A percentile compares a stretch with the other conserved stretches of the same genome.
Conservation (phyloP, 2,329 filamentous ascomycete genomes). For the Xylariaceae sp. region DNA sequence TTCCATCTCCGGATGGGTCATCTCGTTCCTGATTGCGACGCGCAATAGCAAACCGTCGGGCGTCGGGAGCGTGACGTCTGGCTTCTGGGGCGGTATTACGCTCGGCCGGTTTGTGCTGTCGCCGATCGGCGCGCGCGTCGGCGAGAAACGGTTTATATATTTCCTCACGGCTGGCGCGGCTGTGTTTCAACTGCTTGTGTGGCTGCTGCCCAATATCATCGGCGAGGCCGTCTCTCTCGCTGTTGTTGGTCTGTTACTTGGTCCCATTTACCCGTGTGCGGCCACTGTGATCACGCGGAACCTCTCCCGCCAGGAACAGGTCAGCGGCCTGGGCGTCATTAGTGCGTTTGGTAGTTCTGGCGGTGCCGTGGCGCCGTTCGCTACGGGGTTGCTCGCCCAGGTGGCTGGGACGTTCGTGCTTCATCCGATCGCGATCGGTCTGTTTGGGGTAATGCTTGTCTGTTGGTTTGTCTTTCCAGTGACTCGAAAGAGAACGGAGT, state of each 20-base stretch:
- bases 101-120: conserved; percentile 69
- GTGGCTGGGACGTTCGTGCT: conserved; percentile 59
- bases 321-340: conserved; percentile 63
- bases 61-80: conserved; percentile 75
- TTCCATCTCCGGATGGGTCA: conserved; percentile 79
- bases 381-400: conserved; percentile 61
- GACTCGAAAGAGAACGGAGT: conserved; percentile 57
- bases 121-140: conserved; percentile 60
- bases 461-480: conserved; percentile 61
- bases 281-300: conserved; percentile 59
- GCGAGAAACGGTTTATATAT: conserved; percentile 67
- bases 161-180: conserved; percentile 57
- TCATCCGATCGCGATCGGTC: conserved; percentile 61
- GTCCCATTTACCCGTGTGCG: conserved; percentile 74
- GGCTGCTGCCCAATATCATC: conserved; percentile 72
- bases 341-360: conserved; percentile 66
- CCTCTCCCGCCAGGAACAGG: conserved; percentile 56
- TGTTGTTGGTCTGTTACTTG: conserved; percentile 70
- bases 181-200: conserved; percentile 70
- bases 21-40: conserved; percentile 73
- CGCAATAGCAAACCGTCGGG: conserved; percentile 64
- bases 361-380: conserved; percentile 62
- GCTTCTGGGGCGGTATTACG: conserved; percentile 71
- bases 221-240: conserved; percentile 63
- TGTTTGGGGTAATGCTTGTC: conserved; percentile 61